Percentiles rank a stretch among this genome's conserved stretches.
These are phyloP conservation scores for Fusarium devonianum DNA, from an alignment of 2,329 filamentous ascomycete genomes.

Conservation along the genomic window DNA sequence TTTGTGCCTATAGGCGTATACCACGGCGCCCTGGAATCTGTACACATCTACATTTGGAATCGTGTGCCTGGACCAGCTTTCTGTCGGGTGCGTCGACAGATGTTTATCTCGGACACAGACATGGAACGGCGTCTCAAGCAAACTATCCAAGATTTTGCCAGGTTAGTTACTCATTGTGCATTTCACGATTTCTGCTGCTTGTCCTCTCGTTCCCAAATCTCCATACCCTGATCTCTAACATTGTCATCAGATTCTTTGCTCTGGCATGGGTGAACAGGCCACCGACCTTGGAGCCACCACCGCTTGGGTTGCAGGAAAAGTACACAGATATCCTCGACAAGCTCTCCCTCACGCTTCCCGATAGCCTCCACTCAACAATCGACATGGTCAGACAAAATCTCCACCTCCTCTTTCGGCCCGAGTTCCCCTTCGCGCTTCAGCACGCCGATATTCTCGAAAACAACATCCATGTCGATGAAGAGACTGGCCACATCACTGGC, in stretches of 20 bases:
- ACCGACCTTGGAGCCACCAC: neutral
- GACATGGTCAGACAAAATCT: conserved; percentile 20
- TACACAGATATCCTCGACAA: conserved; percentile 18
- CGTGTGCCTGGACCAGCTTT: conserved; percentile 21
- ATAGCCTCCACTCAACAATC: conserved; percentile 14
- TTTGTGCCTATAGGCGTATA: conserved; percentile 18
- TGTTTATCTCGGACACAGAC: neutral
- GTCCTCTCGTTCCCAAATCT: neutral
- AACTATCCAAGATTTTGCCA: conserved; percentile 23
- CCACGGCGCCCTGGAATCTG: conserved; percentile 6
- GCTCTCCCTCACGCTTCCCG: conserved; percentile 19
- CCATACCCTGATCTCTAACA: neutral
- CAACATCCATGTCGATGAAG: conserved; percentile 41
- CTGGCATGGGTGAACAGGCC: conserved; percentile 21
- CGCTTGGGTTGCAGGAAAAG: conserved; percentile 12
- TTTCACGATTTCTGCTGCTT: neutral
- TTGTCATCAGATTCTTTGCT: conserved; percentile 29
- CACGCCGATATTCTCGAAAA: conserved; percentile 42
- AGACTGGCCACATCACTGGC: conserved; percentile 39
- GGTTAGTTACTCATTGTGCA: conserved; percentile 1
- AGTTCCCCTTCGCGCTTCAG: conserved; percentile 35
- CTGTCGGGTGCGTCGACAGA: conserved; percentile 15
- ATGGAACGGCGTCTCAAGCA: conserved; percentile 16
- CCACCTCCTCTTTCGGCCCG: conserved; percentile 25
- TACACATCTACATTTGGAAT: conserved; percentile 25